These are phyloP conservation scores for Penicillium capsulatum DNA, from an alignment of 2,329 filamentous ascomycete genomes.

Conservation along the genomic window DNA sequence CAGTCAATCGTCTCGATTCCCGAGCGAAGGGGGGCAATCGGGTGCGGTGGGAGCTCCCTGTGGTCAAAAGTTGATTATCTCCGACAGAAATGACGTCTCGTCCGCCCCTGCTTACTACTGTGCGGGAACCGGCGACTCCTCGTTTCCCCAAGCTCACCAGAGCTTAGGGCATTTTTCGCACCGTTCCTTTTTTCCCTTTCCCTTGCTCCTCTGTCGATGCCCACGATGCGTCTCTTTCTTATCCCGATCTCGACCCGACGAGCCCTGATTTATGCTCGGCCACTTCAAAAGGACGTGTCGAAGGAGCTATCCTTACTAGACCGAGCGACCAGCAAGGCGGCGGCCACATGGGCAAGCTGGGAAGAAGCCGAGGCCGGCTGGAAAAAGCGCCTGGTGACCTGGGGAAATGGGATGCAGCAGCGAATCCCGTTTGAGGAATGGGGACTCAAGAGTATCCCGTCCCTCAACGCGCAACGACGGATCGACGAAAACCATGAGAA, in stretches of 20 bases:
- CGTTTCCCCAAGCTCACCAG: neutral
- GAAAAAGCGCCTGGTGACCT: conserved; percentile 81
- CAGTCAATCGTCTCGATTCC: neutral
- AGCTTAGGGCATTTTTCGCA: neutral
- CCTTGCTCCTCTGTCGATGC: neutral
- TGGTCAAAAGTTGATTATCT: conserved; percentile 2
- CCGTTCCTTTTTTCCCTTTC: neutral
- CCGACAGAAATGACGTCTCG: conserved; percentile 26
- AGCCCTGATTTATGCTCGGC: conserved; percentile 88
- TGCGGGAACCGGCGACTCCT: conserved; percentile 1
- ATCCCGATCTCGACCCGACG: conserved; percentile 88
- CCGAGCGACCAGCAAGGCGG: conserved; percentile 65
- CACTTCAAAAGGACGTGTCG: conserved; percentile 56
- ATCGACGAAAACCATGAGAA: conserved; percentile 61
- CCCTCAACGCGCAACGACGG: conserved; percentile 64
- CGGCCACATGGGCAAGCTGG: conserved; percentile 78
- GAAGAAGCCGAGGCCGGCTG: conserved; percentile 79
- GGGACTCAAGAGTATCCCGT: conserved; percentile 91
- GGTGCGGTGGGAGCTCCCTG: conserved; percentile 2
- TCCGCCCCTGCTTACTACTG: conserved; percentile 12
- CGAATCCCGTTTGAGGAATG: conserved; percentile 96
- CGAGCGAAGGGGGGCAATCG: neutral
- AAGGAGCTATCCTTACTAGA: conserved; percentile 61
- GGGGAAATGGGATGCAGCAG: conserved; percentile 79
- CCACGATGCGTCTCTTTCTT: conserved; percentile 82